A percentile compares a stretch with the other conserved stretches of the same genome.
Evolutionary conservation across 2,329 filamentous ascomycete species (phyloP).

Genomic region (Dactylellina parvicollis): DNA sequence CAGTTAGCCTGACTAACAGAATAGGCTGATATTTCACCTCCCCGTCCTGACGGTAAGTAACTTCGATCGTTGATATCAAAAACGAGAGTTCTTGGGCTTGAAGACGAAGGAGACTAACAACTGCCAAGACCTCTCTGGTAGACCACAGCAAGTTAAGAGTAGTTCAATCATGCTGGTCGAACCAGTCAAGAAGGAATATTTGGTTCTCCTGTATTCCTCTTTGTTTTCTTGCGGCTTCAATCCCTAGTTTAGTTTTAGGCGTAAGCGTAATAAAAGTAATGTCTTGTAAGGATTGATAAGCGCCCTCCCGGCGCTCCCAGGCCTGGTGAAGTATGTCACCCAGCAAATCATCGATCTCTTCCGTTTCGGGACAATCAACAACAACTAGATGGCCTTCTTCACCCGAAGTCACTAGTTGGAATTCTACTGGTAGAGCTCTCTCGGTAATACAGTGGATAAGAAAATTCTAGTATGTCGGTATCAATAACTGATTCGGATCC

Average conservation of each 20-base stretch:
- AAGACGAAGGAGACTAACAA: neutral
- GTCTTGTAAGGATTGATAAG: neutral
- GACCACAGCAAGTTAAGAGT: neutral
- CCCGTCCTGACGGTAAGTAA: neutral
- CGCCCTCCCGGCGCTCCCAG: neutral
- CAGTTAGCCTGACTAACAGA: neutral
- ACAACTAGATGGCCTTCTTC: conserved; percentile 1
- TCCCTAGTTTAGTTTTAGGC: neutral
- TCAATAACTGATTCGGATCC: neutral
- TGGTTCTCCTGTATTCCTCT: neutral
- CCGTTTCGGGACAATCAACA: neutral
- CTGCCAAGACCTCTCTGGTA: neutral
- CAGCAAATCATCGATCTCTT: neutral
- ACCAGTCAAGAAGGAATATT: conserved; percentile 1
- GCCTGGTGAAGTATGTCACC: neutral
- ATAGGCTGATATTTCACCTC: neutral
- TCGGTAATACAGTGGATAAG: neutral
- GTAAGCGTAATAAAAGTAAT: neutral
- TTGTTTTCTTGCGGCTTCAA: neutral
- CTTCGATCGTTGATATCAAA: conserved; percentile 5
- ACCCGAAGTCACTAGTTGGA: neutral
- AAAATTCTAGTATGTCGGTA: conserved; percentile 2
- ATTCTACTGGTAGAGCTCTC: neutral
- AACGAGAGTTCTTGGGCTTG: neutral
- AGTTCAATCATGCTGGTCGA: neutral